Conservation (phyloP, 257 asterid species). For the Solanum paucissectum region DNA sequence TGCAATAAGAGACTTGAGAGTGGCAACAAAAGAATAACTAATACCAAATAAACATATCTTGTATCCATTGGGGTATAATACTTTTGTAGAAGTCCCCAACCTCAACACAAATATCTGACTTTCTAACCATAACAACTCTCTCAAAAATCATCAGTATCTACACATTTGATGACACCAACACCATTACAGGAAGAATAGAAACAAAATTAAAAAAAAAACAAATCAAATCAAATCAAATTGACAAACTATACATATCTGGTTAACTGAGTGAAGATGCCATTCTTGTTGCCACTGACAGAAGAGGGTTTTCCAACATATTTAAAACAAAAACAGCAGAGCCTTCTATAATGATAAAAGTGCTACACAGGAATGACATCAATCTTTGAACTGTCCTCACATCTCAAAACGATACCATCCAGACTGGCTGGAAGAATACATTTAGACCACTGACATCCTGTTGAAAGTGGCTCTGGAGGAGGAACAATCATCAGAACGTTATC, state of each 20-base stretch:
- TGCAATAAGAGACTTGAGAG: not conserved
- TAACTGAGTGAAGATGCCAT: not conserved
- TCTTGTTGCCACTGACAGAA: not conserved
- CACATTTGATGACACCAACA: not conserved
- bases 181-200: not conserved
- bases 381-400: constrained; percentile 61
- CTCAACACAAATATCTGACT: not conserved
- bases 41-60: not conserved
- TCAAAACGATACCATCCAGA: constrained; percentile 68
- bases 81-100: not conserved
- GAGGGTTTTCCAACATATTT: not conserved
- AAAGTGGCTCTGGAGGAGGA: constrained; percentile 51
- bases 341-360: not conserved
- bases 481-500: constrained; percentile 84
- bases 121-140: not conserved
- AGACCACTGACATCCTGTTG: constrained; percentile 86
- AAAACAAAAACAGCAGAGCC: not conserved
- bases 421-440: constrained; percentile 69
- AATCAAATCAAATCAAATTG: not conserved
- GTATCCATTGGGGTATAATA: not conserved
- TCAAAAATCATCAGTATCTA: not conserved
- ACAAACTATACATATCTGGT: not conserved
- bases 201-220: not conserved
- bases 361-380: constrained; percentile 75
- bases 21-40: not conserved